Evolutionary conservation across 306 rosid genomes (phyloP).

Genomic region (Delonix regia): DNA sequence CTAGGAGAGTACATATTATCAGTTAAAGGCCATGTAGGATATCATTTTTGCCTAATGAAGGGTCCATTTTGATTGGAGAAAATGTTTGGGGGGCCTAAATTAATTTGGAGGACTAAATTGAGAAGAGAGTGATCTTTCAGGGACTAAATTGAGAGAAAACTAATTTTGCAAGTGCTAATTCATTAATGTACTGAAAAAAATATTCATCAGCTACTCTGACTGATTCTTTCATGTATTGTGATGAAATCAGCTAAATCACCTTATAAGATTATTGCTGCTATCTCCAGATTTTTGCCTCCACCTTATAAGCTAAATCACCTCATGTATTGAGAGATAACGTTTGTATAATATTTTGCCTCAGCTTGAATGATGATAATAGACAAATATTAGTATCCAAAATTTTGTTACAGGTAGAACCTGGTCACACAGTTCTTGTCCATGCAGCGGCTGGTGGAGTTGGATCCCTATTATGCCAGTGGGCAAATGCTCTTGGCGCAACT

Average conservation of each 20-base stretch:
- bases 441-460: constrained; percentile 99
- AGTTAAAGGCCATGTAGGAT: too few relatives aligned
- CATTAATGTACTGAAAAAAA: neutral
- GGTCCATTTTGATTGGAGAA: too few relatives aligned
- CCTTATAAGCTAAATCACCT: neutral
- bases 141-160: neutral
- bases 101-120: neutral
- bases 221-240: neutral
- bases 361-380: neutral
- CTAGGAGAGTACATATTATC: too few relatives aligned
- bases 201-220: neutral
- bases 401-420: constrained; percentile 66
- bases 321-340: too few relatives aligned
- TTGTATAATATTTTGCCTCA: constrained; percentile 4
- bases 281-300: neutral
- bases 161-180: too few relatives aligned
- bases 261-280: neutral
- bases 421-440: constrained; percentile 74
- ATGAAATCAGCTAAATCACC: neutral
- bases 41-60: too few relatives aligned
- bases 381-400: neutral
- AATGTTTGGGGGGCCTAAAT: too few relatives aligned
- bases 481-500: constrained; percentile 84
- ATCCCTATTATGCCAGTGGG: constrained; percentile 91
- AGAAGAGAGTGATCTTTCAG: neutral